These are phyloP conservation scores for Vigna mungo DNA, from an alignment of 306 rosid genomes.

Conservation along the genomic window DNA sequence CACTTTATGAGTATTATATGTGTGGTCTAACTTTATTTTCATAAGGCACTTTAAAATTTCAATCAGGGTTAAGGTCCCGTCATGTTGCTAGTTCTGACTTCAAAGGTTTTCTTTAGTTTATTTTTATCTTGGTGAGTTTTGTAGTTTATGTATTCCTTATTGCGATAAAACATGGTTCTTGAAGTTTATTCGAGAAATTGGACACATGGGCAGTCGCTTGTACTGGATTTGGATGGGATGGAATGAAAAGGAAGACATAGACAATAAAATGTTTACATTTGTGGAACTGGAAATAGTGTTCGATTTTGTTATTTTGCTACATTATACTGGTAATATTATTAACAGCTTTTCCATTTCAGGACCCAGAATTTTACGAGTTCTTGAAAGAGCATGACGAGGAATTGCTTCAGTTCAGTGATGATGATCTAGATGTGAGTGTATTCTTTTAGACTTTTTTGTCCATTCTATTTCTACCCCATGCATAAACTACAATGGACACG, in stretches of 20 bases:
- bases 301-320: slow-evolving; percentile 27
- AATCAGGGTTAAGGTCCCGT: slow-evolving; percentile 10
- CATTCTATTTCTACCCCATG: background rate
- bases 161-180: background rate
- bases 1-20: slow-evolving; percentile 11
- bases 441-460: slow-evolving; percentile 25
- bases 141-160: slow-evolving; percentile 10
- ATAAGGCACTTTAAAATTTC: background rate
- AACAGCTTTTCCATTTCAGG: slow-evolving; percentile 60
- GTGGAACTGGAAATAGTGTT: slow-evolving; percentile 14
- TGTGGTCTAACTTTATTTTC: slow-evolving; percentile 15
- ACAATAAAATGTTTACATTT: slow-evolving; percentile 14
- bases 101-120: slow-evolving; percentile 4
- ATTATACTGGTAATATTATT: slow-evolving; percentile 38
- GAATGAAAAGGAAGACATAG: background rate
- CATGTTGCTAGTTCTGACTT: slow-evolving; percentile 35
- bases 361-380: slow-evolving; percentile 82
- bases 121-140: background rate
- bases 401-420: slow-evolving; percentile 80
- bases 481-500: slow-evolving; percentile 24
- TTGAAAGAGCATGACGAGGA: slow-evolving; percentile 80
- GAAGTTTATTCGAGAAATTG: slow-evolving; percentile 30
- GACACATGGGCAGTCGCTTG: background rate
- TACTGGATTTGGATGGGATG: background rate
- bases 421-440: slow-evolving; percentile 69